Conservation (phyloP, 169 alveolate species). For the Plasmodium vinckei region DNA sequence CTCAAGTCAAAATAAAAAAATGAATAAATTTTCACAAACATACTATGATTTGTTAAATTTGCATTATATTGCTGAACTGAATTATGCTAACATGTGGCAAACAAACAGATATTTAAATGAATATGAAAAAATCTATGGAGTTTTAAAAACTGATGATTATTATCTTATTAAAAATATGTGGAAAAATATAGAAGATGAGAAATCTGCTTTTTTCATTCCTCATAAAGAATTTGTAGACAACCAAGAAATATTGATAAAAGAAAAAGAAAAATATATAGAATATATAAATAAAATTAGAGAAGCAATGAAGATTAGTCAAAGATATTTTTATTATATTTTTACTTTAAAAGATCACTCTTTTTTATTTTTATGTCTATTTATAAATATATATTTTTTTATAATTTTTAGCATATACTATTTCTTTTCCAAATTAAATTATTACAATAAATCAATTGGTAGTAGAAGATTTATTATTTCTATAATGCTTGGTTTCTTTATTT, state of each 20-base stretch:
- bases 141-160: conserved; percentile 47
- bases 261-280: conserved; percentile 44
- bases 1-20: neutral
- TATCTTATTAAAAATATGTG: conserved; percentile 46
- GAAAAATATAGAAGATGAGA: conserved; percentile 36
- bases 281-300: conserved; percentile 61
- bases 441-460: conserved; percentile 21
- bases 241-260: conserved; percentile 30
- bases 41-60: conserved; percentile 24
- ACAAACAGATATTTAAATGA: conserved; percentile 45
- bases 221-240: conserved; percentile 34
- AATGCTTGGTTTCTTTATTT: neutral
- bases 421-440: conserved; percentile 48
- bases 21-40: neutral
- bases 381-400: conserved; percentile 19
- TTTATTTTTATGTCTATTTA: conserved; percentile 17
- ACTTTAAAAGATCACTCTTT: conserved; percentile 17
- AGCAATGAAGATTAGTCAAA: conserved; percentile 49
- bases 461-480: neutral
- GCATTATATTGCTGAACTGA: conserved; percentile 58
- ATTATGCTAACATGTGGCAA: conserved; percentile 67
- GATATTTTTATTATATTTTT: conserved; percentile 53
- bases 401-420: conserved; percentile 19
- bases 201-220: conserved; percentile 24
- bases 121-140: conserved; percentile 22